Evolutionary conservation across 495 filamentous ascomycete species (phyloP), one percentile per base, ranked within the genome.

Genomic region (Podospora didyma): DNA sequence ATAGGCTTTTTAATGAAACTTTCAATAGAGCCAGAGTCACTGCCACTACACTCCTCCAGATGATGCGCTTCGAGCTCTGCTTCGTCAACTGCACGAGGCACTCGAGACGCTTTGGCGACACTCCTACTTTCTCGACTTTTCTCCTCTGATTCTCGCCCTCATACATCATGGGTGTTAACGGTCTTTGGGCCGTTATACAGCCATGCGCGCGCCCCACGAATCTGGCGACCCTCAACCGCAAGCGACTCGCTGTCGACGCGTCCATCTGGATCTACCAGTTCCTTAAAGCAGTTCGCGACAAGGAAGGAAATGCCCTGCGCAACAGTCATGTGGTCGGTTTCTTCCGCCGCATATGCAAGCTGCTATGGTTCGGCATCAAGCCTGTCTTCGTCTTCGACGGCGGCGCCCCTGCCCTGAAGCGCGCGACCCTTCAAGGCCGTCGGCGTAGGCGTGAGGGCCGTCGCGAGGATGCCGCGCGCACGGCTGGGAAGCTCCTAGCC

Each of bases 191-290:
- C 41, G 88, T 98, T 48, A 78, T 96, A 57, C 88, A 95, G 70
- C 94, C 94, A 31, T 96, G 88, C 65, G 94, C 93, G 23, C 85
- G 88, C 21, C 88, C 88, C 17, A 92, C 94, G 57, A 96, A 96
- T 72, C 88, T 98, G 62, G 90, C 95, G 68, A 96, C 94, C 1
- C 86, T 98, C 50, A 96, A 96, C 69, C 87, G 86, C 57, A 96
- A 96, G 69, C 90, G 94, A 21, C 85, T 98, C 56, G 94, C 94
- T 26, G 89, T 98, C 70, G 94, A 98, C 73, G 94, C 95, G 51
- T 96, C 91, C 2, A 98, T 97, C 65, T 98, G 94, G 94, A 97
- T 98, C 56, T 98, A 98, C 75, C 94, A 98, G 69, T 98, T 98
- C 67, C 82, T 98, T 59, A 98, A 98, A 75, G 94, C 94, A 17